Base-by-base conservation (phyloP, 257 asterid species). In the Ehretia macrophylla region DNA sequence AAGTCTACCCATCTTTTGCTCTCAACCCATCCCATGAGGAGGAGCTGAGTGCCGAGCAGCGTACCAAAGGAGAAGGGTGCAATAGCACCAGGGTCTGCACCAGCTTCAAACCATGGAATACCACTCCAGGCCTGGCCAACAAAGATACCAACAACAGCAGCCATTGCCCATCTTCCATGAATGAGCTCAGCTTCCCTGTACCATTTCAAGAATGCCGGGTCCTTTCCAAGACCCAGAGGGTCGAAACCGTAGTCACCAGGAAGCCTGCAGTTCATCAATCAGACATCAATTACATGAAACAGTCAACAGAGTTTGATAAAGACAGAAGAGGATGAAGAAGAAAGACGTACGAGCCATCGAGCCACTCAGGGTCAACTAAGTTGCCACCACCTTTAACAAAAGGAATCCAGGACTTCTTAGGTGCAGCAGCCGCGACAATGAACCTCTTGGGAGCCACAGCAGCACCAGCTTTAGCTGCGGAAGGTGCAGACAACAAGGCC, bases 21-120 rank as follows among this genome's bases (percentile, higher is more conserved):
- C 80, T 92, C 97, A 18, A 92, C 99, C 99, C 99, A 92, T 1
- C 99, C 97, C 99, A 92, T 92, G 52, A 92, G 90, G 22, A 92
- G 74, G 18, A 92, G 91, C 51, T 92, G 99, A 0, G 99, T 92
- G 5, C 96, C 99, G 3, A 92, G 93, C n/a, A 92, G 86, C 9
- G 91, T 59, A 14, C 99, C 99, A 55, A 92, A 92, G 5, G 96
- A 88, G 84, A 88, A 92, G 6, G 99, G 99, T 1, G 99, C 96
- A 56, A 92, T 76, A 0, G 99, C 99, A 1, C 96, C 88, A 0
- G 99, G 99, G 68, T 83, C 94, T 0, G 97, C 97, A 8, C 97
- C 97, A 0, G 99, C 99, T 56, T 85, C 88, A 19, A 92, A 92
- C 99, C 99, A 88, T 10, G 99, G 94, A 63, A 92, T 67, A 32